A percentile compares a stretch with the other conserved stretches of the same genome.
Evolutionary conservation across 2,329 filamentous ascomycete genomes (phyloP).

Genomic region (Aspergillus persii): DNA sequence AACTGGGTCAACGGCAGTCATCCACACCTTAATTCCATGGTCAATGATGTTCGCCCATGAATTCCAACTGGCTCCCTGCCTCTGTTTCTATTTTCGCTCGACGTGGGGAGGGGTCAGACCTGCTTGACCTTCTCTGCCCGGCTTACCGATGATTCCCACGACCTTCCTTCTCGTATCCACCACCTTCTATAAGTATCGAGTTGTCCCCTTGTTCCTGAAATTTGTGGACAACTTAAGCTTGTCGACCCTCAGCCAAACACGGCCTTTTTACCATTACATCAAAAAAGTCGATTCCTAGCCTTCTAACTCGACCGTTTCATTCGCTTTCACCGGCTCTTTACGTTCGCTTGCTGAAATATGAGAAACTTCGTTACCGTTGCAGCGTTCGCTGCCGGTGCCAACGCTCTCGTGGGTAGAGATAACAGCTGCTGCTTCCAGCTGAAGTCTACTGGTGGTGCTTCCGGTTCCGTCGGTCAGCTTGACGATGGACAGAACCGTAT

Average conservation of each 20-base stretch:
- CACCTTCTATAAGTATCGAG: constrained; percentile 22
- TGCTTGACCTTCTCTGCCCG: constrained; percentile 7
- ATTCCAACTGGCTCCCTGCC: constrained; percentile 12
- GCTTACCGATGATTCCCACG: constrained; percentile 11
- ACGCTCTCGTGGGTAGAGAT: constrained; percentile 41
- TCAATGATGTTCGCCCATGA: constrained; percentile 9
- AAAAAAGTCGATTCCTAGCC: background rate
- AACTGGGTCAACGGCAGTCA: constrained; percentile 12
- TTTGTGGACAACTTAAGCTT: background rate
- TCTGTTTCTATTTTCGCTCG: constrained; percentile 19
- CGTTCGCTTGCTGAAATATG: constrained; percentile 29
- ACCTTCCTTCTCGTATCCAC: constrained; percentile 16
- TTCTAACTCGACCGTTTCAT: constrained; percentile 7
- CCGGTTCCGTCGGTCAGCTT: constrained; percentile 60
- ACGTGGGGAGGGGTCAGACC: constrained; percentile 8
- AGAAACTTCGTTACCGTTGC: constrained; percentile 38
- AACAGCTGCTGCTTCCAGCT: constrained; percentile 54
- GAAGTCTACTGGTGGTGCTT: constrained; percentile 48
- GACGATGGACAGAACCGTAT: constrained; percentile 62
- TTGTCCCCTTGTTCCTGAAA: background rate
- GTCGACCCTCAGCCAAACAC: background rate
- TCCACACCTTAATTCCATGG: constrained; percentile 13
- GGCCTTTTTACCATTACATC: background rate
- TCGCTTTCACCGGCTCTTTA: constrained; percentile 11
- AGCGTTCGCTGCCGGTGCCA: constrained; percentile 41